These are phyloP conservation scores for Aspergillus latus DNA, from an alignment of 2,329 filamentous ascomycete genomes.

Conservation along the genomic window DNA sequence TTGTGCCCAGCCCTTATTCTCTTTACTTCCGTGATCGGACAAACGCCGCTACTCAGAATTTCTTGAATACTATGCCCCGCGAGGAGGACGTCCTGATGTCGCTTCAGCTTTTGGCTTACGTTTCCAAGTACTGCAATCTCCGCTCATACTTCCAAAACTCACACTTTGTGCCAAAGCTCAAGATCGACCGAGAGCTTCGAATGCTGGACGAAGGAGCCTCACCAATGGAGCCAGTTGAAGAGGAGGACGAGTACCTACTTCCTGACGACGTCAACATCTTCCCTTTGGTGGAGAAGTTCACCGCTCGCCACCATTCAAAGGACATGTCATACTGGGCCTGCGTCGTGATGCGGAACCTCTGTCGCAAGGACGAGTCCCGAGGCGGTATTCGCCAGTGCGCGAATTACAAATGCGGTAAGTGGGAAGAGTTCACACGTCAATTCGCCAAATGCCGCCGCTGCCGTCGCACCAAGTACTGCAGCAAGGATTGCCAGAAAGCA, in stretches of 20 bases:
- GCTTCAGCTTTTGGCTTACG: conserved; percentile 90
- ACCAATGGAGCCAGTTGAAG: conserved; percentile 48
- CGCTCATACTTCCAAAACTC: conserved; percentile 93
- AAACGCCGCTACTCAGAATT: conserved; percentile 65
- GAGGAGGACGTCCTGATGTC: conserved; percentile 99
- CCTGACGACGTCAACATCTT: conserved; percentile 98
- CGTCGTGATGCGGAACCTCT: conserved; percentile 99
- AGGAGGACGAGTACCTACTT: conserved; percentile 82
- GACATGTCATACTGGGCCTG: conserved; percentile 99
- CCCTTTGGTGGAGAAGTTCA: conserved; percentile 96
- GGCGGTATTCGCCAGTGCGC: conserved; percentile 96
- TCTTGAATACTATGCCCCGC: conserved; percentile 87
- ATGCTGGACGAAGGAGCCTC: conserved; percentile 69
- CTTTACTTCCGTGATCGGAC: conserved; percentile 77
- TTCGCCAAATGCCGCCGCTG: conserved; percentile 98
- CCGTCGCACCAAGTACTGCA: conserved; percentile 97
- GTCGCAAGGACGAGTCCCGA: conserved; percentile 91
- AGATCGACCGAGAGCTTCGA: conserved; percentile 81
- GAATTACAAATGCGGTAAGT: conserved; percentile 97
- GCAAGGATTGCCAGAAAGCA: conserved; percentile 98
- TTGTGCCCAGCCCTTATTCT: conserved; percentile 70
- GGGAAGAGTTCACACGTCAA: conserved; percentile 94
- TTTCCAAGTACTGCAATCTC: conserved; percentile 97
- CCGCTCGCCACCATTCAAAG: conserved; percentile 86
- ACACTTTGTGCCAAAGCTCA: conserved; percentile 86